Evolutionary conservation across 768 basidiomycete genomes (phyloP).

Genomic region (Suillus placidus): DNA sequence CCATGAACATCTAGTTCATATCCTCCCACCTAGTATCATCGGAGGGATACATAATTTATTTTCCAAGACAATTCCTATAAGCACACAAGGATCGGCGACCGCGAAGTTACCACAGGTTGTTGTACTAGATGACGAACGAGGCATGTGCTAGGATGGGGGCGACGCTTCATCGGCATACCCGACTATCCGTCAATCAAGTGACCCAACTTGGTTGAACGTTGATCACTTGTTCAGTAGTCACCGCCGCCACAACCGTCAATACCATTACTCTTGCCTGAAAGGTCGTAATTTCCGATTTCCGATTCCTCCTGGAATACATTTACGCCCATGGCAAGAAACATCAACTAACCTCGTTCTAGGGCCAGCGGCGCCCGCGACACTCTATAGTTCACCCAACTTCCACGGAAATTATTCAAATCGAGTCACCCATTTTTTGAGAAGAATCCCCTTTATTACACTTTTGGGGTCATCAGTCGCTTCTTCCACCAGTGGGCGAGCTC

Average conservation of each 20-base stretch:
- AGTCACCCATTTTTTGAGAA: neutral
- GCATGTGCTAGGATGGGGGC: neutral
- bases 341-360: neutral
- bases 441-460: neutral
- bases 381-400: neutral
- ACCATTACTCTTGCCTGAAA: neutral
- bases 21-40: neutral
- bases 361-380: neutral
- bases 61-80: neutral
- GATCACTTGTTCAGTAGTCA: neutral
- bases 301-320: neutral
- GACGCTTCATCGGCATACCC: neutral
- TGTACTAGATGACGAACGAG: neutral
- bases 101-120: neutral
- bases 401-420: neutral
- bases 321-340: neutral
- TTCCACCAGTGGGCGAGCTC: neutral
- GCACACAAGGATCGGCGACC: neutral
- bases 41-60: neutral
- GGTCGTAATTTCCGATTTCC: neutral
- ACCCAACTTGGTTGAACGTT: slow-evolving; percentile 1
- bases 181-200: neutral
- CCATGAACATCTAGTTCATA: neutral
- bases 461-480: neutral
- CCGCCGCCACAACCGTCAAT: neutral